These are phyloP conservation scores for Pouteria glomerata DNA, from an alignment of 148 eudicot species.

Conservation along the genomic window DNA sequence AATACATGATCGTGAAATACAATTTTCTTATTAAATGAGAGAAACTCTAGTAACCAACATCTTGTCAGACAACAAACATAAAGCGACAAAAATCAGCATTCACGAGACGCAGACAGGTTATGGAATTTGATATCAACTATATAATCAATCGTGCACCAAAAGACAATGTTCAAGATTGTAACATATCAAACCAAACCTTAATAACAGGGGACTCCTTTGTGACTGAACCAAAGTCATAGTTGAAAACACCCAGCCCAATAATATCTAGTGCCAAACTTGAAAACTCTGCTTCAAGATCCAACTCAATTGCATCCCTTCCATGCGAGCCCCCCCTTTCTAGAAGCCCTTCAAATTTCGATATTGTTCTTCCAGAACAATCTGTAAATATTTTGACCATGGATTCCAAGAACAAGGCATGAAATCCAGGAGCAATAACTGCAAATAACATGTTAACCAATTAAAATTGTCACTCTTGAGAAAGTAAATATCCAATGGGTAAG, in stretches of 20 bases:
- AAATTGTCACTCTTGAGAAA: neutral
- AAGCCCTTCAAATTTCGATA: slow-evolving; percentile 65
- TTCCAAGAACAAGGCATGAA: slow-evolving; percentile 90
- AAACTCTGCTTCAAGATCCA: slow-evolving; percentile 97
- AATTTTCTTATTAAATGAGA: neutral
- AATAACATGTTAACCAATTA: neutral
- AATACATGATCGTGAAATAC: neutral
- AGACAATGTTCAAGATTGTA: neutral
- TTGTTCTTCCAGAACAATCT: slow-evolving; percentile 69
- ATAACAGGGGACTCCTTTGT: slow-evolving; percentile 95
- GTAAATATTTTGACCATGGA: slow-evolving; percentile 86
- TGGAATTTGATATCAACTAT: neutral
- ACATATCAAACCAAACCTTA: slow-evolving; percentile 44
- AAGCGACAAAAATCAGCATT: neutral
- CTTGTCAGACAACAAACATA: neutral
- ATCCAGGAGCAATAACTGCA: slow-evolving; percentile 98
- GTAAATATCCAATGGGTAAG: neutral
- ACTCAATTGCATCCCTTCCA: slow-evolving; percentile 44
- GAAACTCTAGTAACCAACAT: neutral
- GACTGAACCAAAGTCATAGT: slow-evolving; percentile 94
- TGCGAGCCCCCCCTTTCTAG: slow-evolving; percentile 36
- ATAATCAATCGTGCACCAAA: neutral
- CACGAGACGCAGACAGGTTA: neutral
- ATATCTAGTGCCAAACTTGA: slow-evolving; percentile 98
- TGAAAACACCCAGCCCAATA: slow-evolving; percentile 96